phyloP scores from a whole-genome alignment of 192 early-diverging fungal genomes.

The Powellomyces hirtus region DNA sequence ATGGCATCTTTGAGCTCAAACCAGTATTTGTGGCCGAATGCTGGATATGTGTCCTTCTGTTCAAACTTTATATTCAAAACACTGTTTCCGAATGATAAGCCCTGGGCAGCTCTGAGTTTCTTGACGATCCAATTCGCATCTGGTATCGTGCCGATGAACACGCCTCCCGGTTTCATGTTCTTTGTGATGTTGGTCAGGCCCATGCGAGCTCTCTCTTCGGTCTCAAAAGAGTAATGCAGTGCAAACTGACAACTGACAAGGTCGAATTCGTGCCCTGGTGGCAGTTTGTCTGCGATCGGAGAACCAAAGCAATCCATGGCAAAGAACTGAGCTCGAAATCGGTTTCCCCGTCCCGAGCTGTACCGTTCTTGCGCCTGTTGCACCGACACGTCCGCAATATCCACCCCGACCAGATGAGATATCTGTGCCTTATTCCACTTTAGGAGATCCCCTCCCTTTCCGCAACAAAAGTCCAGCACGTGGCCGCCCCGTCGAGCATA shows the following conservation, averaged over 20 bases:
- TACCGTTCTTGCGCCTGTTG: constrained; percentile 77
- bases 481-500: constrained; percentile 47
- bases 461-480: constrained; percentile 92
- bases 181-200: constrained; percentile 78
- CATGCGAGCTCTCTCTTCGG: constrained; percentile 73
- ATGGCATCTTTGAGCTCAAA: constrained; percentile 95
- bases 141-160: constrained; percentile 91
- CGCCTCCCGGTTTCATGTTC: constrained; percentile 69
- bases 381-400: constrained; percentile 86
- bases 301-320: constrained; percentile 82
- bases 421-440: constrained; percentile 68
- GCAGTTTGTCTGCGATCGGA: not conserved
- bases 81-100: constrained; percentile 77
- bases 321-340: constrained; percentile 75
- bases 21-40: constrained; percentile 81
- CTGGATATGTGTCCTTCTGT: constrained; percentile 54
- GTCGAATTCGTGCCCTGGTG: constrained; percentile 54
- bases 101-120: constrained; percentile 42
- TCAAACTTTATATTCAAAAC: constrained; percentile 89
- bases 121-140: constrained; percentile 85
- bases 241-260: constrained; percentile 96
- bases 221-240: constrained; percentile 92
- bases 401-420: constrained; percentile 74
- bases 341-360: constrained; percentile 43
- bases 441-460: constrained; percentile 61